These are phyloP conservation scores for Argentina anserina DNA, from an alignment of 306 rosid genomes.

Conservation along the genomic window DNA sequence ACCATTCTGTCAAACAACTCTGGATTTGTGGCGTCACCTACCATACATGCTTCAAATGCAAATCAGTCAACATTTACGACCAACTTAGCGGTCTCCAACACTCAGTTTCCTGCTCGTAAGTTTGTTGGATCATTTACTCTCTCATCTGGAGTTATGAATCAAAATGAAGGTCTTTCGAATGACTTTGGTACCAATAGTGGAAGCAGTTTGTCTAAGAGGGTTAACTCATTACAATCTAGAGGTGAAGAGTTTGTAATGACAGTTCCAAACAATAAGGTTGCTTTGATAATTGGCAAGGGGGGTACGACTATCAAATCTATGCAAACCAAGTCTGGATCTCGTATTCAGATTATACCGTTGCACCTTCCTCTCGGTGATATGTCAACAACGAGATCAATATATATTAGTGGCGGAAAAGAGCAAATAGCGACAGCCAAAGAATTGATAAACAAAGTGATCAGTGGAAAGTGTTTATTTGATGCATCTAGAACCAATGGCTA, in stretches of 20 bases:
- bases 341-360: constrained; percentile 37
- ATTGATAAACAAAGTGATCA: constrained; percentile 40
- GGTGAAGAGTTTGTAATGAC: too few relatives aligned
- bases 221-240: background rate
- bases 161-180: background rate
- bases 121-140: too few relatives aligned
- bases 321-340: background rate
- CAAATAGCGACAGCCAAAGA: constrained; percentile 47
- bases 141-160: background rate
- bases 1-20: too few relatives aligned
- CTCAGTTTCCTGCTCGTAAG: too few relatives aligned
- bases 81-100: too few relatives aligned
- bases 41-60: too few relatives aligned
- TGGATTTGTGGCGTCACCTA: too few relatives aligned
- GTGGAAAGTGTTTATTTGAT: constrained; percentile 37
- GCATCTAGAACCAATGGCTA: constrained; percentile 30
- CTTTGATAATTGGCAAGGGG: background rate
- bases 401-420: constrained; percentile 35
- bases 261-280: background rate
- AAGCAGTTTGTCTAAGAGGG: background rate
- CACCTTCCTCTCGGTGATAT: constrained; percentile 46
- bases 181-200: background rate
- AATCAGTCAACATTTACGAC: too few relatives aligned
- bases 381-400: constrained; percentile 37
- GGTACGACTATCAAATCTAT: background rate